A percentile compares a stretch with the other conserved stretches of the same genome.
Evolutionary conservation across 2,329 filamentous ascomycete species (phyloP).

Genomic region (Fusarium devonianum): DNA sequence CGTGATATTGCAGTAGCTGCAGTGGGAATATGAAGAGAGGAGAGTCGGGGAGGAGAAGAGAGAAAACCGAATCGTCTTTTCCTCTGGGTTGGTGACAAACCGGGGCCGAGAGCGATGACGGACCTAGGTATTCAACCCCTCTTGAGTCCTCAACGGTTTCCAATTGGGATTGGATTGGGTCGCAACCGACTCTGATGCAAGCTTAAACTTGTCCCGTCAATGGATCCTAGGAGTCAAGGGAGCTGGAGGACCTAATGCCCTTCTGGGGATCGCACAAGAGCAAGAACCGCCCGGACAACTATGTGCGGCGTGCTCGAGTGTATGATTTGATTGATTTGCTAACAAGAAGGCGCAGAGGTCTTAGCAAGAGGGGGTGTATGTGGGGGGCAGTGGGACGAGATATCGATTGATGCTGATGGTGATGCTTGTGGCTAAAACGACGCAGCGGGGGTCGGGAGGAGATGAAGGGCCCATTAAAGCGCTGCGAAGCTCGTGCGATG

Average conservation of each 20-base stretch:
- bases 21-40: conserved; percentile 3
- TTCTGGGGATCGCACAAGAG: conserved; percentile 11
- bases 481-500: conserved; percentile 18
- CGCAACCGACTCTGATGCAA: conserved; percentile 17
- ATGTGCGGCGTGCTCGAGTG: conserved; percentile 24
- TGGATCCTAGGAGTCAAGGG: too few relatives aligned
- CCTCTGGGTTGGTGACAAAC: conserved; percentile 17
- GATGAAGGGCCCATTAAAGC: conserved; percentile 24
- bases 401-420: conserved; percentile 40
- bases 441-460: conserved; percentile 16
- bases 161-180: conserved; percentile 35
- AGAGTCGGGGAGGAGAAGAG: conserved; percentile 11
- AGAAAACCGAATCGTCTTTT: conserved; percentile 14
- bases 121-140: too few relatives aligned
- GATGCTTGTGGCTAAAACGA: conserved; percentile 17
- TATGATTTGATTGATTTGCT: conserved; percentile 22
- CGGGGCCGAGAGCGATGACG: conserved; percentile 15
- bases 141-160: conserved; percentile 30
- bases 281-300: conserved; percentile 21
- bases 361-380: conserved; percentile 22
- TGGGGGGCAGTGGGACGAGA: conserved; percentile 41
- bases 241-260: too few relatives aligned
- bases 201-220: conserved; percentile 7
- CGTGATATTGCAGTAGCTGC: conserved; percentile 19
- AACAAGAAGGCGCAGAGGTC: conserved; percentile 20